A percentile compares a stretch with the other conserved stretches of the same genome.
Conservation (phyloP, 2,329 filamentous ascomycete genomes). For the Penicillium sp. region DNA sequence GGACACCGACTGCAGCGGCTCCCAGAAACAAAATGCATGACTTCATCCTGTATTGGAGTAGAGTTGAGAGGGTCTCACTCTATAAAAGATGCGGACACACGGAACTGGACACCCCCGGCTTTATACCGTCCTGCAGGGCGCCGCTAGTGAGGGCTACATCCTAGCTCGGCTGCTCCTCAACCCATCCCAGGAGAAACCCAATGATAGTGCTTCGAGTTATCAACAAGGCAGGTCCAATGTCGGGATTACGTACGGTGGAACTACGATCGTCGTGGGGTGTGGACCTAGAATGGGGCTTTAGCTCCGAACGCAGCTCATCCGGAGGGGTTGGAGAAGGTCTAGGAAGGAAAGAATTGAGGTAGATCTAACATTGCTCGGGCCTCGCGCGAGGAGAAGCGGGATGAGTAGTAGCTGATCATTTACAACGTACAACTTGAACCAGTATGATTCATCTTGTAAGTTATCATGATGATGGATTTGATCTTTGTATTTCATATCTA, state of each 20-base stretch:
- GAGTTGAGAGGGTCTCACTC: background rate
- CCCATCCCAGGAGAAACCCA: background rate
- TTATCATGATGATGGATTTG: background rate
- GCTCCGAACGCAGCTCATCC: background rate
- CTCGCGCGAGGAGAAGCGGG: constrained; percentile 2
- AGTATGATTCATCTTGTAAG: background rate
- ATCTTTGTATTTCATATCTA: background rate
- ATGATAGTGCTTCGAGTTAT: background rate
- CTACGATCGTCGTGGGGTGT: constrained; percentile 12
- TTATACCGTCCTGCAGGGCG: background rate
- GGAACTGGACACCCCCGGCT: background rate
- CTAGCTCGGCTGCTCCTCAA: background rate
- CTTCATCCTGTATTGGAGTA: constrained; percentile 22
- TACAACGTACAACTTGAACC: background rate
- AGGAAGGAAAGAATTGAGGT: constrained; percentile 6
- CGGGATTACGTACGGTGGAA: constrained; percentile 10
- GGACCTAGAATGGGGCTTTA: constrained; percentile 11
- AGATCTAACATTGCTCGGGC: constrained; percentile 16
- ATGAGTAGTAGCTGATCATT: background rate
- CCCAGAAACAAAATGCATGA: constrained; percentile 24
- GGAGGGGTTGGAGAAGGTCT: background rate
- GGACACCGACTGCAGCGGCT: constrained; percentile 12
- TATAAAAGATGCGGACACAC: background rate
- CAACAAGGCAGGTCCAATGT: background rate
- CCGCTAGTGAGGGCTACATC: background rate